Base-by-base conservation (phyloP, 495 filamentous ascomycete genomes). In the Aspergillus avenaceus region DNA sequence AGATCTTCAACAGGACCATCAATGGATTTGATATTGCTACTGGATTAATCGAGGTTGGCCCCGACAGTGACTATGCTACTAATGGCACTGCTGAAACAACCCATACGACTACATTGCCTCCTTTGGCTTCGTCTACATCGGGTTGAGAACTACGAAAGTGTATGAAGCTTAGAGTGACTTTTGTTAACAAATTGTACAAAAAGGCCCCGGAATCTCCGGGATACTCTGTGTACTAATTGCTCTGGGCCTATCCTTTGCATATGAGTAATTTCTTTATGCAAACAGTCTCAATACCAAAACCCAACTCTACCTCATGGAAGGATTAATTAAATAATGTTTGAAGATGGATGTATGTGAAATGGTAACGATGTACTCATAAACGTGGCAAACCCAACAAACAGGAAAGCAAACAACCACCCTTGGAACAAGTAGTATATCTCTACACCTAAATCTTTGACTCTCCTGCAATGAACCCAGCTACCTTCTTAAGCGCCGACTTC, bases 21-120 rank as follows among this genome's bases (percentile, higher is more conserved):
- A 69, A 69, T 49, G 70, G 75, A 13, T 66, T 59, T 61, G 82
- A 85, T 54, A 65, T 85, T 52, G 72, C 81, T 5, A 77, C 75
- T 18, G 81, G 81, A 1, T 47, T 54, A 8, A 64, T 52, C 48
- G 53, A 64, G 52, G 58, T 83, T 27, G 75, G 64, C 22, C 51
- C 65, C 0, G 70, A 65, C 21, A 36, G 32, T 12, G 5, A 36
- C 5, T 77, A 72, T 48, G 64, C 59, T 21, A 78, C 72, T 0
- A 60, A 64, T 28, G 81, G 81, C 0, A 62, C 64, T 6, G 66
- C 71, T 0, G 71, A 65, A 40, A 73, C 79, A 5, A 85, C 80
- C 27, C 80, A 83, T 62, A 82, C 80, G 32, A 36, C 32, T 12
- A 36, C 7, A 3, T 8, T 36, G 12, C 32, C 32, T 8, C 13